These are phyloP conservation scores for Aspergillus persii DNA, from an alignment of 2,329 filamentous ascomycete genomes.

Conservation along the genomic window DNA sequence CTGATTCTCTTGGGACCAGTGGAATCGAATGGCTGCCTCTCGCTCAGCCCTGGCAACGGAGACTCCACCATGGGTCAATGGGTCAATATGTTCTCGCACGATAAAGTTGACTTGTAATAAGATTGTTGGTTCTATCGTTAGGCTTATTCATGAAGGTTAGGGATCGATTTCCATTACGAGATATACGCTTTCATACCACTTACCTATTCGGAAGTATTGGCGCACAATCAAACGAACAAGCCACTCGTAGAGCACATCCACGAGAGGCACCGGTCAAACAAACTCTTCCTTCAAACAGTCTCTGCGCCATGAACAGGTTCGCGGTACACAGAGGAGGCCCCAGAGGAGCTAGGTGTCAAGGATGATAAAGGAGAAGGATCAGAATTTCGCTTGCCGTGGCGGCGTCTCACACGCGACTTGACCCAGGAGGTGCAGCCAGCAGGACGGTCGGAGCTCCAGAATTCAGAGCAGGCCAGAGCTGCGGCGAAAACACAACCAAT, in stretches of 20 bases:
- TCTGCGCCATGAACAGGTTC: neutral
- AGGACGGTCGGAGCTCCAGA: conserved; percentile 23
- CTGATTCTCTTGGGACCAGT: neutral
- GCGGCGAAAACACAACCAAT: conserved; percentile 39
- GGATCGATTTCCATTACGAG: neutral
- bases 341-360: neutral
- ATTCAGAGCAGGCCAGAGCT: conserved; percentile 39
- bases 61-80: neutral
- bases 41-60: neutral
- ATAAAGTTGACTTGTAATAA: neutral
- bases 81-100: neutral
- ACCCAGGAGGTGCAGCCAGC: conserved; percentile 21
- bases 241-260: neutral
- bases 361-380: conserved; percentile 13
- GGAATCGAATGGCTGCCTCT: neutral
- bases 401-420: conserved; percentile 19
- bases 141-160: neutral
- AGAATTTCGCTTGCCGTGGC: conserved; percentile 22
- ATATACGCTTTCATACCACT: neutral
- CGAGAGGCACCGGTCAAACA: neutral
- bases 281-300: neutral
- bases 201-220: neutral
- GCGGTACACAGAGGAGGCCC: neutral
- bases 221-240: neutral
- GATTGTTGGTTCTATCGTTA: neutral